Conservation (phyloP, 768 basidiomycete species). For the Dendrothele bispora region DNA sequence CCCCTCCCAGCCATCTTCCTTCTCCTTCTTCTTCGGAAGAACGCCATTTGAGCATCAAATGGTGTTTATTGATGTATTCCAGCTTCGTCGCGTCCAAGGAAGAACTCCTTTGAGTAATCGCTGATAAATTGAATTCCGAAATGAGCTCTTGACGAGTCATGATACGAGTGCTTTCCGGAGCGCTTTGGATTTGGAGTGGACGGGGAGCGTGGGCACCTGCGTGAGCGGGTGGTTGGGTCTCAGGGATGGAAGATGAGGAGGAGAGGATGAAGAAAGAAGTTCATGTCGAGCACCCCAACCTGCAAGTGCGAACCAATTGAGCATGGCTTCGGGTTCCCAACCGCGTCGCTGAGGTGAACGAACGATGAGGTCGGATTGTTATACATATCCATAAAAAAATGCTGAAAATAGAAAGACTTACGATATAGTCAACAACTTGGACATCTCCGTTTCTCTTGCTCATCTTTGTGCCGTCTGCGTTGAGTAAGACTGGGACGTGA, state of each 20-base stretch:
- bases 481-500: constrained; percentile 88
- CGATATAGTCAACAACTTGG: constrained; percentile 83
- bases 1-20: constrained; percentile 52
- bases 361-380: not conserved
- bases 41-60: constrained; percentile 60
- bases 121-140: constrained; percentile 65
- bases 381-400: not conserved
- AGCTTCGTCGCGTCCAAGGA: constrained; percentile 79
- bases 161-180: constrained; percentile 65
- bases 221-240: constrained; percentile 14
- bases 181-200: constrained; percentile 29
- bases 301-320: constrained; percentile 94
- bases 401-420: constrained; percentile 33
- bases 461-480: constrained; percentile 91
- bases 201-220: constrained; percentile 10
- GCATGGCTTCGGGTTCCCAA: constrained; percentile 86
- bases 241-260: constrained; percentile 20
- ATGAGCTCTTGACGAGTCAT: constrained; percentile 65
- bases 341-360: constrained; percentile 67
- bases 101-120: constrained; percentile 81
- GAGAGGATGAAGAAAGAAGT: constrained; percentile 20
- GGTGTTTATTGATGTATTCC: constrained; percentile 86
- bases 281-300: constrained; percentile 79
- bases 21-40: constrained; percentile 50
- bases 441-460: constrained; percentile 93